These are phyloP conservation scores for Epichloe sibirici DNA, from an alignment of 2,329 filamentous ascomycete genomes.

Conservation along the genomic window DNA sequence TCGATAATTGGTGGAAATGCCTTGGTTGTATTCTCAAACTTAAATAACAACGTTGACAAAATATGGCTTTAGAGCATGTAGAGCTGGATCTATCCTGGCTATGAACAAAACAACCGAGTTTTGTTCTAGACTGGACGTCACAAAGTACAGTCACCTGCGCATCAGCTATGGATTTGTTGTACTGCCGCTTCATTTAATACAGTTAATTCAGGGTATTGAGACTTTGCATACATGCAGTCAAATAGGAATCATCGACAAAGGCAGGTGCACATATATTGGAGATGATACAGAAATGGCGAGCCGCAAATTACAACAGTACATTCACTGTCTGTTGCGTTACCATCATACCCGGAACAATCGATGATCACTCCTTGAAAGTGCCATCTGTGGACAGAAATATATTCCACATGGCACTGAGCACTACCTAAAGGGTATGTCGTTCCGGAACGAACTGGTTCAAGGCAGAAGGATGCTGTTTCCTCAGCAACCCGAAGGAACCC, in stretches of 20 bases:
- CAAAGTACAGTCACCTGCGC: neutral
- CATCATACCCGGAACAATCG: neutral
- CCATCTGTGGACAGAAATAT: neutral
- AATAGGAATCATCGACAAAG: neutral
- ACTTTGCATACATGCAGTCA: neutral
- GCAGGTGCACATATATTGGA: neutral
- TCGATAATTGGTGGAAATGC: too few relatives aligned
- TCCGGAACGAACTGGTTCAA: neutral
- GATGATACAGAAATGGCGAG: neutral
- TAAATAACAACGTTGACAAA: too few relatives aligned
- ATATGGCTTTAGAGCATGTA: too few relatives aligned
- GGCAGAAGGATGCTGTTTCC: constrained; percentile 14
- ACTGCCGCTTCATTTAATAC: too few relatives aligned
- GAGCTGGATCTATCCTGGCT: too few relatives aligned
- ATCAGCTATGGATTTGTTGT: neutral
- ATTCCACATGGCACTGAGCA: neutral
- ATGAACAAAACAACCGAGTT: too few relatives aligned
- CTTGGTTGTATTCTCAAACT: too few relatives aligned
- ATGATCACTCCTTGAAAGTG: neutral
- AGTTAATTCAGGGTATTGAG: too few relatives aligned
- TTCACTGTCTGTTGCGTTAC: neutral
- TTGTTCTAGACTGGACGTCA: too few relatives aligned
- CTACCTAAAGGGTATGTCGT: neutral
- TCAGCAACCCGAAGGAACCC: too few relatives aligned
- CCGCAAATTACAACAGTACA: neutral